Conservation (phyloP, 2,329 filamentous ascomycete species). For the Diaporthe citrichinensis region DNA sequence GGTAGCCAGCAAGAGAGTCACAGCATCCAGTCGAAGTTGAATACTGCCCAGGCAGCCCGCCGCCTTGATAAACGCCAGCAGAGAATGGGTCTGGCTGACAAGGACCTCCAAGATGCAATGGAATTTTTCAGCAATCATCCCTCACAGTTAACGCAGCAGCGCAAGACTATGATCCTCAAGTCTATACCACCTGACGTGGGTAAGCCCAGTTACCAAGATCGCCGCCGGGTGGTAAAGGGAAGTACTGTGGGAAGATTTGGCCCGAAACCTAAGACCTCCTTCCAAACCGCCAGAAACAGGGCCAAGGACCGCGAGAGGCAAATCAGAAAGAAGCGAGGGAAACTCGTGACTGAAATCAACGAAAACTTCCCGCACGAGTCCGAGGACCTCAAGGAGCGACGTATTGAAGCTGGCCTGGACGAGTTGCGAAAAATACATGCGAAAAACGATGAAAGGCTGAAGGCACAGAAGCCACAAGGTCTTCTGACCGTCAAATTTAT, state of each 20-base stretch:
- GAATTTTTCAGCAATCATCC: background rate
- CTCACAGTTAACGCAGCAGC: conserved; percentile 8
- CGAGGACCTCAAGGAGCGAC: background rate
- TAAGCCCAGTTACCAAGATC: background rate
- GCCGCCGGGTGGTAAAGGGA: background rate
- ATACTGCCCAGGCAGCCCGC: background rate
- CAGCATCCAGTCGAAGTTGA: background rate
- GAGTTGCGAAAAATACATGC: background rate
- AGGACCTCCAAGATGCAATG: background rate
- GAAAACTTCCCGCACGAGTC: conserved; percentile 18
- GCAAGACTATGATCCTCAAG: background rate
- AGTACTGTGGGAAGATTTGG: background rate
- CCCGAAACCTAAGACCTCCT: background rate
- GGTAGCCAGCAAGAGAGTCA: background rate
- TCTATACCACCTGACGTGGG: conserved; percentile 13
- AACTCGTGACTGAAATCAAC: background rate
- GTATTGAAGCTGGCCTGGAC: background rate
- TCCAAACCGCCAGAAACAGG: background rate
- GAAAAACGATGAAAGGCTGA: conserved; percentile 4
- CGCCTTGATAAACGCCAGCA: background rate
- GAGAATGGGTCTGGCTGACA: background rate
- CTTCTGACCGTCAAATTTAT: conserved; percentile 14
- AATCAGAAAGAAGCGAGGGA: background rate
- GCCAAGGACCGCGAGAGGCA: background rate
- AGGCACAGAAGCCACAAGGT: background rate